Percentiles rank a stretch among this genome's conserved stretches.
Conservation (phyloP, 306 rosid species). For the Quercus aquifolioides region DNA sequence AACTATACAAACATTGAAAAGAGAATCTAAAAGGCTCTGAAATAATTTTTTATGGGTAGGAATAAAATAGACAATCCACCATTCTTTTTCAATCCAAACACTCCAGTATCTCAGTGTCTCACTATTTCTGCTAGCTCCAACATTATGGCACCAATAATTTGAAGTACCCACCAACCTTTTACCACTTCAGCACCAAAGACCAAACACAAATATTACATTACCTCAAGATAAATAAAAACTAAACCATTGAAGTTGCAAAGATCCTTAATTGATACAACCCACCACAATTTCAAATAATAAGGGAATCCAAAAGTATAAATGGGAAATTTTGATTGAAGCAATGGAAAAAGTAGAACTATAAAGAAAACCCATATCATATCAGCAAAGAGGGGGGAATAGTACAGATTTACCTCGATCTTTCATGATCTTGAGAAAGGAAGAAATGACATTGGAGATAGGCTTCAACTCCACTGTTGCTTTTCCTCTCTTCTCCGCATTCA, state of each 20-base stretch:
- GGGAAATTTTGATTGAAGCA: neutral
- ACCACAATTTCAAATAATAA: neutral
- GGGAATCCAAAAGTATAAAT: neutral
- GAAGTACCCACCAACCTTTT: too few species aligned
- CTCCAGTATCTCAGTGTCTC: too few species aligned
- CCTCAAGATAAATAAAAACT: too few species aligned
- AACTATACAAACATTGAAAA: neutral
- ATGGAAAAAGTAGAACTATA: neutral
- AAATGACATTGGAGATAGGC: constrained; percentile 70
- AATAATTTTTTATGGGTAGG: neutral
- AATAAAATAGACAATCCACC: too few species aligned
- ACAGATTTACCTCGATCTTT: constrained; percentile 59
- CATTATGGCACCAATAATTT: too few species aligned
- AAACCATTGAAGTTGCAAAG: too few species aligned
- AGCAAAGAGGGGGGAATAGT: too few species aligned
- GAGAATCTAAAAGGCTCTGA: neutral
- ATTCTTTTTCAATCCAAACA: too few species aligned
- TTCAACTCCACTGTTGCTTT: constrained; percentile 68
- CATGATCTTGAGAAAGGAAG: constrained; percentile 83
- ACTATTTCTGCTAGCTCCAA: too few species aligned
- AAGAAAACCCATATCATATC: neutral
- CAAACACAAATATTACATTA: too few species aligned
- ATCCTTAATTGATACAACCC: neutral
- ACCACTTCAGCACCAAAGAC: too few species aligned
- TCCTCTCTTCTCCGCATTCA: constrained; percentile 79